Conservation (phyloP, 768 basidiomycete genomes). For the Auriculariales sp. region DNA sequence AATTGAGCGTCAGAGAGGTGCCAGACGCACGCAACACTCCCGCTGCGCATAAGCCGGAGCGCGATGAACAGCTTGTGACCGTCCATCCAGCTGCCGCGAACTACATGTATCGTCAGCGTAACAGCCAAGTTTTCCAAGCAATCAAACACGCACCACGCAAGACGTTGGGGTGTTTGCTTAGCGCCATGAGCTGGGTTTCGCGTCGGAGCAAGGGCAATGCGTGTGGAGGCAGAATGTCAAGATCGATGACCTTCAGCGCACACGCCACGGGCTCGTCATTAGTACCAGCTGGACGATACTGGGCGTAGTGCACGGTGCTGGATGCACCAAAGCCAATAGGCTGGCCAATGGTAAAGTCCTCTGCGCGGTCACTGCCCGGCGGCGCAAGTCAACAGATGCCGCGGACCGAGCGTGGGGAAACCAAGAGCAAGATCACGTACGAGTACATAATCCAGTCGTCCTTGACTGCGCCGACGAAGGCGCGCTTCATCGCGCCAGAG, state of each 20-base stretch:
- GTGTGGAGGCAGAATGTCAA: conserved; percentile 59
- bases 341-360: conserved; percentile 61
- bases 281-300: conserved; percentile 31
- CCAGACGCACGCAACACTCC: conserved; percentile 40
- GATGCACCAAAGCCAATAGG: conserved; percentile 87
- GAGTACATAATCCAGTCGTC: conserved; percentile 78
- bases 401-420: background rate
- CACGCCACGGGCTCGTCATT: conserved; percentile 34
- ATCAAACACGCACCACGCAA: conserved; percentile 29
- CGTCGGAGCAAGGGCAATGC: conserved; percentile 62
- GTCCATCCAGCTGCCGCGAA: conserved; percentile 78
- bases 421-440: conserved; percentile 19
- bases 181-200: conserved; percentile 84
- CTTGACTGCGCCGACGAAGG: conserved; percentile 66
- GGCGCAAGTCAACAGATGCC: conserved; percentile 1
- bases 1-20: conserved; percentile 29
- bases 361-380: conserved; percentile 40
- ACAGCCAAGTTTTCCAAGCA: background rate
- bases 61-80: conserved; percentile 79
- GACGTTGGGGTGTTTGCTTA: conserved; percentile 87
- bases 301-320: conserved; percentile 76
- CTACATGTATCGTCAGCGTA: conserved; percentile 13
- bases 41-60: conserved; percentile 78
- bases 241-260: conserved; percentile 81
- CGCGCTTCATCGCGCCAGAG: background rate